Percentiles rank a stretch among this genome's conserved stretches.
phyloP scores from a whole-genome alignment of 2,329 filamentous ascomycete species.

The Scedosporium aurantiacum region DNA sequence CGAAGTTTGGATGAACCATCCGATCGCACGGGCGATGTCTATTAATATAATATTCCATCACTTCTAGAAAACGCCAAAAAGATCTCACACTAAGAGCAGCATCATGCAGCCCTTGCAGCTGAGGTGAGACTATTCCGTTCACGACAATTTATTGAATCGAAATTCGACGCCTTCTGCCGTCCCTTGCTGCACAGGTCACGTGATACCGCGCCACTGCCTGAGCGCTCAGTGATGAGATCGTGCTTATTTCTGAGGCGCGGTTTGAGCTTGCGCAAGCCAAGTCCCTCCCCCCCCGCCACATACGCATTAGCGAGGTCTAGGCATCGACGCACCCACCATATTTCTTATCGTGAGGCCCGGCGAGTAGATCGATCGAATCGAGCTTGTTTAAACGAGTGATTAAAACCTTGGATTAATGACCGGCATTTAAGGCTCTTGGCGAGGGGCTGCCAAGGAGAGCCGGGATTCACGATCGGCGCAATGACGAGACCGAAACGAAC shows the following conservation, averaged over 20 bases:
- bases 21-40: background rate
- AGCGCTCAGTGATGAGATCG: background rate
- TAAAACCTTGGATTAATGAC: background rate
- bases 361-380: background rate
- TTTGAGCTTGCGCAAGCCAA: background rate
- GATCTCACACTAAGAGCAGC: background rate
- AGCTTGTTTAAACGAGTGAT: background rate
- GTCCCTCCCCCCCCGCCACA: background rate
- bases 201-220: background rate
- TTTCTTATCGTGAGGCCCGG: background rate
- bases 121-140: background rate
- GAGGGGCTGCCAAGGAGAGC: background rate
- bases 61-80: background rate
- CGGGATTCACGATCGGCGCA: background rate
- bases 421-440: background rate
- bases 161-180: background rate
- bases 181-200: background rate
- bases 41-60: background rate
- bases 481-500: background rate
- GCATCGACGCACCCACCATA: background rate
- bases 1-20: background rate
- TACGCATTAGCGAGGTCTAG: background rate
- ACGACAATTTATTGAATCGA: background rate
- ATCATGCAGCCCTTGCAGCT: background rate
- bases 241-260: background rate